Evolutionary conservation across 441 rosid genomes (phyloP).

Genomic region (Corymbia citriodora): DNA sequence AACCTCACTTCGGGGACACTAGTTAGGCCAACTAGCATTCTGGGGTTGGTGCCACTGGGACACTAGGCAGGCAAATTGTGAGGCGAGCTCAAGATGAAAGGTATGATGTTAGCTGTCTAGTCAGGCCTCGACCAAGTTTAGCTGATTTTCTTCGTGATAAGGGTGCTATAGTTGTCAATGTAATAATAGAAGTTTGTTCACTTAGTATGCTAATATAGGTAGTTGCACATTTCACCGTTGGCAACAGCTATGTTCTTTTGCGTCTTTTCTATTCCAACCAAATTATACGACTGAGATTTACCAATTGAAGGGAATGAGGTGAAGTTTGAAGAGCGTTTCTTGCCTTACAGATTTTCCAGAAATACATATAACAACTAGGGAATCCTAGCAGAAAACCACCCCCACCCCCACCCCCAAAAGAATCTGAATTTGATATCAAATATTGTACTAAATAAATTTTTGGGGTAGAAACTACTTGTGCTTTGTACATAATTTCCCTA

Average conservation of each 20-base stretch:
- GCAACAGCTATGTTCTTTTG: neutral
- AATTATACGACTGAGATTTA: neutral
- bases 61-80: constrained; percentile 83
- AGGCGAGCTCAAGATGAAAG: constrained; percentile 91
- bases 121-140: constrained; percentile 82
- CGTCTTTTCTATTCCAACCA: neutral
- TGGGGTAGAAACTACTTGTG: neutral
- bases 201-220: neutral
- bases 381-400: neutral
- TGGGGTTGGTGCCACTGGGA: constrained; percentile 87
- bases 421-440: neutral
- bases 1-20: constrained; percentile 81
- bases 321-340: neutral
- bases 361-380: neutral
- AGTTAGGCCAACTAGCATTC: constrained; percentile 60
- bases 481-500: neutral
- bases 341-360: neutral
- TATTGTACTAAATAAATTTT: neutral
- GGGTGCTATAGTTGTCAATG: constrained; percentile 95
- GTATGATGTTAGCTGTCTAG: constrained; percentile 84
- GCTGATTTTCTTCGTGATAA: constrained; percentile 93
- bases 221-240: neutral
- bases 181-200: neutral
- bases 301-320: neutral
- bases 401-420: neutral